Evolutionary conservation across 1,139 yeast species (phyloP), one percentile per base, ranked within the genome.

Genomic region (Wickerhamiella pararugosa): DNA sequence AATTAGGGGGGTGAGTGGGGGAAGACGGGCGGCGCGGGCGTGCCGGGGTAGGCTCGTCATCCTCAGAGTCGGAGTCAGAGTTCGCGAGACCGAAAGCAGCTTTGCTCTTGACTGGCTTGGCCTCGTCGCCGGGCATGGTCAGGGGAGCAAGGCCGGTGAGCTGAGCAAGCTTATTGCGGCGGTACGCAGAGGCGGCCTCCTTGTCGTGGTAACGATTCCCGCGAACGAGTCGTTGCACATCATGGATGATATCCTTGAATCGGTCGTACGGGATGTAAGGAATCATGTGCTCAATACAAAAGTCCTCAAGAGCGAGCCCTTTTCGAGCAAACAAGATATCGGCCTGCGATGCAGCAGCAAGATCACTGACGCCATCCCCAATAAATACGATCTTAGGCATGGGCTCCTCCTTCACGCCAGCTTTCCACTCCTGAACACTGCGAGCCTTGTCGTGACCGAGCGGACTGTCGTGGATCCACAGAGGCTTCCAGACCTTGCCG

Each of bases 371-470:
- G 29, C 70, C 70, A 47, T 65, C 70, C 10, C 70, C 70, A 44
- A 64, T 58, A 50, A 65, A 64, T 36, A 65, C 63, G 40, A 65
- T 50, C 44, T 63, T 51, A 5, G 69, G 67, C 40, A 52, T 51
- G 28, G 56, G 53, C 40, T 51, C 52, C 36, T 50, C 52, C 34
- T 45, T 35, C 44, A 49, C 47, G 7, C 53, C 48, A 44, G 51
- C 53, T 34, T 56, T 51, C 54, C 61, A 75, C 48, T 74, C 75
- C 45, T 66, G 64, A 47, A 76, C 72, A 4, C 79, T 71, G 43
- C 64, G 64, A 40, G 81, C 73, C 64, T 76, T 76, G 56, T 76
- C 80, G 55, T 76, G 82, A 46, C 83, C 83, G 49, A 76, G 71
- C 33, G 70, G 67, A 25, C 74, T 65, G 48, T 75, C 78, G 56